These are phyloP conservation scores for Diaporthe amygdali DNA, from an alignment of 2,329 filamentous ascomycete genomes.

Conservation along the genomic window DNA sequence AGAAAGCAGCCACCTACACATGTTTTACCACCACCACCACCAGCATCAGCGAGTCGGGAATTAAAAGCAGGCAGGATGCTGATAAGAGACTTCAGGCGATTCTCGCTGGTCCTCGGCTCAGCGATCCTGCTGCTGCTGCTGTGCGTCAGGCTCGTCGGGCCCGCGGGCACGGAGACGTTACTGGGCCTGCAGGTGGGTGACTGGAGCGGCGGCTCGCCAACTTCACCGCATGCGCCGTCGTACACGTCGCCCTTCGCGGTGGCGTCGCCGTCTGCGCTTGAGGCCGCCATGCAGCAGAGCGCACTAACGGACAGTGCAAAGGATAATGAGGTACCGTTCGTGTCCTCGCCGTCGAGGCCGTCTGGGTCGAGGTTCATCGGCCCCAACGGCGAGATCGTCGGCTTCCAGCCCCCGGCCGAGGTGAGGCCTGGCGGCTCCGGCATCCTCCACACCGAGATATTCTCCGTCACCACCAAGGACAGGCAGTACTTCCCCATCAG, in stretches of 20 bases:
- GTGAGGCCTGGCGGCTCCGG: background rate
- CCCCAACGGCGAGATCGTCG: slow-evolving; percentile 8
- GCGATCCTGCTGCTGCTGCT: slow-evolving; percentile 10
- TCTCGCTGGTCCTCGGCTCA: slow-evolving; percentile 8
- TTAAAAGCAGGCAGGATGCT: background rate
- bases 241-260: background rate
- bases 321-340: background rate
- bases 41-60: background rate
- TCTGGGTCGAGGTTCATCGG: background rate
- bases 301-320: background rate
- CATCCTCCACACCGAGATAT: slow-evolving; percentile 44
- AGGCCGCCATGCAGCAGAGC: background rate
- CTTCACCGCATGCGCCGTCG: background rate
- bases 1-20: no score
- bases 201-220: background rate
- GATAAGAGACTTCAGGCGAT: slow-evolving; percentile 6
- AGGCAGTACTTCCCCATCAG: slow-evolving; percentile 54
- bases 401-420: slow-evolving; percentile 7
- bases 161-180: background rate
- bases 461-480: slow-evolving; percentile 51
- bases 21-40: no score
- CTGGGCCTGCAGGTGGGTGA: slow-evolving; percentile 7
- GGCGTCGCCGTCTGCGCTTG: background rate
- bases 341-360: background rate
- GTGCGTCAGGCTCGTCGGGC: slow-evolving; percentile 9